Conservation (phyloP, 2,329 filamentous ascomycete species). For the Apiospora pterosperma region DNA sequence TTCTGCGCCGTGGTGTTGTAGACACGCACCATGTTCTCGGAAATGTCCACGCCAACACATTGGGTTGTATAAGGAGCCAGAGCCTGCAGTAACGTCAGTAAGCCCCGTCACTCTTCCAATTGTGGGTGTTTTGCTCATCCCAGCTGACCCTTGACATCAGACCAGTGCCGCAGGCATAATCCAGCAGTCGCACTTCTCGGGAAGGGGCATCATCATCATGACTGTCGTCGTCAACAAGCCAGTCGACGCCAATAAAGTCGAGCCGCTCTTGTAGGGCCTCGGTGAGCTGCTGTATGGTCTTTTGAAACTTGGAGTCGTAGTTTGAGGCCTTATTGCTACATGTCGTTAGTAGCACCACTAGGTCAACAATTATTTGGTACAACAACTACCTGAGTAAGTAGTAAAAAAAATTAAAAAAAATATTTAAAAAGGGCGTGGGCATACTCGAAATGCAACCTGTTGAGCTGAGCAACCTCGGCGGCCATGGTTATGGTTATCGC, state of each 20-base stretch:
- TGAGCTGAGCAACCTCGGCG: conserved; percentile 3
- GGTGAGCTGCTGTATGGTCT: conserved; percentile 51
- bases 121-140: background rate
- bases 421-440: background rate
- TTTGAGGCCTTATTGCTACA: conserved; percentile 12
- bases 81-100: conserved; percentile 34
- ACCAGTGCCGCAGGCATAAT: conserved; percentile 76
- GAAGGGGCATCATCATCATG: conserved; percentile 25
- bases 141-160: conserved; percentile 56
- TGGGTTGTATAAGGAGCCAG: conserved; percentile 60
- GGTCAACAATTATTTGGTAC: too few relatives aligned
- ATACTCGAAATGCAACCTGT: conserved; percentile 12
- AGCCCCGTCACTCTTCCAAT: background rate
- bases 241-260: conserved; percentile 61
- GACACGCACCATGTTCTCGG: conserved; percentile 64
- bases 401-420: too few relatives aligned
- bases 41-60: conserved; percentile 67
- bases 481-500: background rate
- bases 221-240: conserved; percentile 40
- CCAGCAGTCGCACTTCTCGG: conserved; percentile 53
- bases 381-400: too few relatives aligned
- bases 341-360: too few relatives aligned
- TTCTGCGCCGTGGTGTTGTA: conserved; percentile 62
- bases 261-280: conserved; percentile 49
- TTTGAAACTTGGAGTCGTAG: conserved; percentile 42